phyloP scores from a whole-genome alignment of 768 basidiomycete genomes.

The Mycena vulgaris region DNA sequence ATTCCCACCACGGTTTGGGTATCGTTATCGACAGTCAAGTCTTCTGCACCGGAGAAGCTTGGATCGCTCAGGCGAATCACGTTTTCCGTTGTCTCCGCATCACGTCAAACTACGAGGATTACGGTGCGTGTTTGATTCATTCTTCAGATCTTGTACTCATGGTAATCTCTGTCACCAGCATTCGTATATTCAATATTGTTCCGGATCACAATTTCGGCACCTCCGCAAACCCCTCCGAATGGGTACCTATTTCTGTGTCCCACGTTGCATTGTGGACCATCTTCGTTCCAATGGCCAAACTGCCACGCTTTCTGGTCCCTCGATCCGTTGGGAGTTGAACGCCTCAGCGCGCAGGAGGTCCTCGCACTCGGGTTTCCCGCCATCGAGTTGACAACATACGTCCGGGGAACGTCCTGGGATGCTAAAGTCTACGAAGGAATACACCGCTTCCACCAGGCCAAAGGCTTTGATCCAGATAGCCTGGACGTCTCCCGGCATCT shows the following conservation, averaged over 20 bases:
- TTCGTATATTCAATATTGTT: neutral
- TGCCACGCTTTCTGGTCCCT: conserved; percentile 4
- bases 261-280: neutral
- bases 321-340: neutral
- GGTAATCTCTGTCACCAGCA: neutral
- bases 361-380: neutral
- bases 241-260: conserved; percentile 21
- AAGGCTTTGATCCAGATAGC: conserved; percentile 23
- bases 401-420: neutral
- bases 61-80: neutral
- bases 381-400: neutral
- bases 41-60: neutral
- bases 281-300: neutral
- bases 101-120: neutral
- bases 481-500: conserved; percentile 8
- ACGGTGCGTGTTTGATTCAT: neutral
- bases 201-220: neutral
- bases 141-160: no score
- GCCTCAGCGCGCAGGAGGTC: conserved; percentile 6
- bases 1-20: no score
- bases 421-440: conserved; percentile 4
- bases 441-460: conserved; percentile 16
- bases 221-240: neutral
- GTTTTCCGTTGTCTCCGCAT: neutral
- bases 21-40: no score